Evolutionary conservation across 2,329 filamentous ascomycete genomes (phyloP).

Genomic region (Scortechinia acanthostroma): DNA sequence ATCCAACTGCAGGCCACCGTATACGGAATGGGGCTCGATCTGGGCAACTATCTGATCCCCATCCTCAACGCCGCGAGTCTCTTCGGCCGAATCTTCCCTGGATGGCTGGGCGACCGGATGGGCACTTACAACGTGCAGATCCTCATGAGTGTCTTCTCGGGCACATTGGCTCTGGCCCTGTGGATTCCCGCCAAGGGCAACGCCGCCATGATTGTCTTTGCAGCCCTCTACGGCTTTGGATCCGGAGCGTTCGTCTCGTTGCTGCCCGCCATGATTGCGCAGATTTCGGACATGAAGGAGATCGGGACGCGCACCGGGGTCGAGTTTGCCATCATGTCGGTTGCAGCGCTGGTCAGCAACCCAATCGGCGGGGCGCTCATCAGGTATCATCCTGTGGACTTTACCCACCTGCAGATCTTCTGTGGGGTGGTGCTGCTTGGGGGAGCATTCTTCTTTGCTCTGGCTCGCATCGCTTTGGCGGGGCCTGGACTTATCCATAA

Average conservation of each 20-base stretch:
- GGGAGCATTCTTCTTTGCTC: background rate
- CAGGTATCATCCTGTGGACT: background rate
- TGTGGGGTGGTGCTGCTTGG: background rate
- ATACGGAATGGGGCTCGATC: conserved; percentile 24
- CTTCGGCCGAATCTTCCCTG: conserved; percentile 12
- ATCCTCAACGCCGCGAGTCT: conserved; percentile 4
- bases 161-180: conserved; percentile 33
- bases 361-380: conserved; percentile 44
- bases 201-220: conserved; percentile 23
- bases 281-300: conserved; percentile 45
- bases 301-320: conserved; percentile 46
- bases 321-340: conserved; percentile 41
- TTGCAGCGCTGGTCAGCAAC: conserved; percentile 47
- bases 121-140: conserved; percentile 33
- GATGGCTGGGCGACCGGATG: conserved; percentile 27
- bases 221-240: conserved; percentile 30
- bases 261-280: conserved; percentile 26
- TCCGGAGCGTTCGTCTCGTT: conserved; percentile 31
- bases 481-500: background rate
- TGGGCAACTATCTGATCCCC: conserved; percentile 21
- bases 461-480: background rate
- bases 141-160: conserved; percentile 33
- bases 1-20: conserved; percentile 9
- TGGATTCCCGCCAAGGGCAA: conserved; percentile 31
- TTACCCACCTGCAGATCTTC: background rate